Conservation (phyloP, 495 filamentous ascomycete genomes). For the Aspergillus haitiensis region DNA sequence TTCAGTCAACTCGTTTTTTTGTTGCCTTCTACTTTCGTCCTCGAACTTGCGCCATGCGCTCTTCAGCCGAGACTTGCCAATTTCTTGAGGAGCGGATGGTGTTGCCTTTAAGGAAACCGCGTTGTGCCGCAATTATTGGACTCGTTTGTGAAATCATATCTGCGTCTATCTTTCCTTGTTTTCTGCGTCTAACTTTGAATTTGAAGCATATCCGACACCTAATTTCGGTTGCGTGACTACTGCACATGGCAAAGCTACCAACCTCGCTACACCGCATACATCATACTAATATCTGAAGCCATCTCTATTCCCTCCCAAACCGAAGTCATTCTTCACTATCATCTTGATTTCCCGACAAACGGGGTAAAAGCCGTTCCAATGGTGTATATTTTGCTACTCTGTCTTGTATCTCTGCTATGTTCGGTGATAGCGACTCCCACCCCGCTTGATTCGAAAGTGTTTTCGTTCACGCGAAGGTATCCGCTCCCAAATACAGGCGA, state of each 20-base stretch:
- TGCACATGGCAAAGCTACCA: not conserved
- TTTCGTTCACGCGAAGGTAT: slow-evolving; percentile 33
- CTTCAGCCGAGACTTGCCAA: no score
- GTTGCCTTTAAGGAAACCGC: no score
- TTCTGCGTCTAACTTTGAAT: not conserved
- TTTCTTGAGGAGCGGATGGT: no score
- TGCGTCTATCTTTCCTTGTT: no score
- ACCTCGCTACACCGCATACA: not conserved
- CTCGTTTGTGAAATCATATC: no score
- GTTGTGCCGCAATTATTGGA: no score
- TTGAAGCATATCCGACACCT: not conserved
- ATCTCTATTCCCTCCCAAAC: not conserved
- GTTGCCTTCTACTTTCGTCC: no score
- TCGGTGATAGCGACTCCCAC: slow-evolving; percentile 7
- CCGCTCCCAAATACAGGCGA: slow-evolving; percentile 41
- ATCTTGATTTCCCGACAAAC: not conserved
- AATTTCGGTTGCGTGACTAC: not conserved
- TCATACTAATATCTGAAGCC: not conserved
- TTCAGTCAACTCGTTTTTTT: no score
- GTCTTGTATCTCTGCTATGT: slow-evolving; percentile 9
- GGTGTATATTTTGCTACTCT: slow-evolving; percentile 11
- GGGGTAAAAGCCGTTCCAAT: not conserved
- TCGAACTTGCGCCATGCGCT: no score
- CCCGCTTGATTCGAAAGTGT: slow-evolving; percentile 19
- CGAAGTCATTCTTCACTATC: not conserved